phyloP scores from a whole-genome alignment of 176 grass and related monocot species.

The Microstegium vimineum region DNA sequence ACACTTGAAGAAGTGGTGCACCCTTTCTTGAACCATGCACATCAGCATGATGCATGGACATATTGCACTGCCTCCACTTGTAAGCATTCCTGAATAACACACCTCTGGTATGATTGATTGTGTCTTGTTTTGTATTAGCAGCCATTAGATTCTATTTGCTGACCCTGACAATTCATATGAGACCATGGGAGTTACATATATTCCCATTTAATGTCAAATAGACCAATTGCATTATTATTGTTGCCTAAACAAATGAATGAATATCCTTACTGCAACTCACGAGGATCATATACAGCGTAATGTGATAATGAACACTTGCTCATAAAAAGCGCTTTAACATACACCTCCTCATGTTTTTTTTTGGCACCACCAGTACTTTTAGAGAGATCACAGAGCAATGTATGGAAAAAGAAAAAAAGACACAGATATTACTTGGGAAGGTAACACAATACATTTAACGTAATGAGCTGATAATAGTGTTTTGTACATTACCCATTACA shows the following conservation, averaged over 20 bases:
- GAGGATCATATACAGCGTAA: not conserved
- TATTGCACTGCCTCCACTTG: not conserved
- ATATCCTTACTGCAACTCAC: not conserved
- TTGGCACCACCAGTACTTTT: not conserved
- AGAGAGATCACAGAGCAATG: not conserved
- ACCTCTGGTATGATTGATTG: not conserved
- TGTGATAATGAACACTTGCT: not conserved
- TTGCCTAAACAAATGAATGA: not conserved
- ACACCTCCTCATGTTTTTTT: not conserved
- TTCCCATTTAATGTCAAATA: not conserved
- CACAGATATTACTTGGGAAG: not conserved
- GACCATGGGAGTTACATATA: not conserved
- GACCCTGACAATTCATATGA: not conserved
- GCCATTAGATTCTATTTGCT: not conserved
- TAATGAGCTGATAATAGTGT: not conserved
- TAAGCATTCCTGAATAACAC: not conserved
- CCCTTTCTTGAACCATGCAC: not conserved
- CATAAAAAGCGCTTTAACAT: not conserved
- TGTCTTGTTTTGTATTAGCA: not conserved
- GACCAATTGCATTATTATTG: not conserved
- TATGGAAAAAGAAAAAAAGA: not conserved
- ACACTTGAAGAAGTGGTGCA: not conserved
- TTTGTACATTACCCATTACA: not conserved
- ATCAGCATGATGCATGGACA: not conserved
- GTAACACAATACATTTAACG: not conserved